Conservation (phyloP, 2,329 filamentous ascomycete species). For the Waltergamsia citrina region DNA sequence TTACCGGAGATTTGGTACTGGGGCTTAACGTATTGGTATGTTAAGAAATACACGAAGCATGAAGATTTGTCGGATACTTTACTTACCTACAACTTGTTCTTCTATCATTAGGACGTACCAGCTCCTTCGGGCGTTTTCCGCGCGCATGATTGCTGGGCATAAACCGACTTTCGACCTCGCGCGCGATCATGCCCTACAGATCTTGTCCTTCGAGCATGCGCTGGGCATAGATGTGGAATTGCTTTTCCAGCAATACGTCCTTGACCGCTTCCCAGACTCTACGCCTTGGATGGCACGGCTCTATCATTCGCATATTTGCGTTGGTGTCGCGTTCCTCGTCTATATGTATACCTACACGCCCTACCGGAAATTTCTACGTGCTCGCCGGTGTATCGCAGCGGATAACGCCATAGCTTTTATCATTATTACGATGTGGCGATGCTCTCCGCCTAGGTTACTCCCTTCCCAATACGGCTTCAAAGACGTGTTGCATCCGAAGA, state of each 20-base stretch:
- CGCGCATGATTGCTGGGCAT: conserved; percentile 26
- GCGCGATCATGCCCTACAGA: conserved; percentile 25
- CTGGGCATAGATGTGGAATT: conserved; percentile 30
- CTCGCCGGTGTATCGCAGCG: conserved; percentile 36
- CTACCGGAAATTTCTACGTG: conserved; percentile 24
- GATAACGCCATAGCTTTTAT: conserved; percentile 38
- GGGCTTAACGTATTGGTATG: conserved; percentile 24
- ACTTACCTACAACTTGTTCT: neutral
- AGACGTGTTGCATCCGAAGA: conserved; percentile 29
- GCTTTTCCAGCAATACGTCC: conserved; percentile 25
- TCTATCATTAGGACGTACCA: conserved; percentile 26
- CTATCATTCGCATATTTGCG: conserved; percentile 35
- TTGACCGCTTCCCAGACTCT: conserved; percentile 22
- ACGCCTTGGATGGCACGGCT: conserved; percentile 28
- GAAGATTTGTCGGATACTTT: too few species aligned
- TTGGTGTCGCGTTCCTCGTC: conserved; percentile 34
- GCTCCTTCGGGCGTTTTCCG: conserved; percentile 30
- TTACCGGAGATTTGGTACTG: conserved; percentile 25
- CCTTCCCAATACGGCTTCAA: conserved; percentile 34
- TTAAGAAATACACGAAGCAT: conserved; percentile 1
- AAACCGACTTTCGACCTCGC: conserved; percentile 25
- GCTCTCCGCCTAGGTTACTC: conserved; percentile 37
- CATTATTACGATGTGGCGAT: conserved; percentile 35
- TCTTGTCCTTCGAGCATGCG: conserved; percentile 25
- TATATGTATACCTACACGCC: conserved; percentile 36